phyloP scores from a whole-genome alignment of 306 rosid species.

The Mucuna pruriens region DNA sequence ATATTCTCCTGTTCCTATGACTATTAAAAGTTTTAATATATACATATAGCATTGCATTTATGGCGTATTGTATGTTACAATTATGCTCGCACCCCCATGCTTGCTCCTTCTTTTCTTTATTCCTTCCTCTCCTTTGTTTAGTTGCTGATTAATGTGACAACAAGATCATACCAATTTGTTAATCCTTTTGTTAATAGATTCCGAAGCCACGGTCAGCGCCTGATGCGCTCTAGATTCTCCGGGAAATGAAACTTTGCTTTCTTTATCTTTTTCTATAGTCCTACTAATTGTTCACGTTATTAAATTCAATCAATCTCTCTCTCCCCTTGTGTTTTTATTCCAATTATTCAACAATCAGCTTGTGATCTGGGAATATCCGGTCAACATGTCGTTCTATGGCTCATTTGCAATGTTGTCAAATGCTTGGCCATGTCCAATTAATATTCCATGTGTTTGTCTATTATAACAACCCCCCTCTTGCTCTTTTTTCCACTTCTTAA shows the following conservation, averaged over 20 bases:
- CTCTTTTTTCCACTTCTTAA: conserved; percentile 1
- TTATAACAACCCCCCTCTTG: conserved; percentile 12
- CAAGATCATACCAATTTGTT: conserved; percentile 48
- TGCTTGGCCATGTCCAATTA: conserved; percentile 59
- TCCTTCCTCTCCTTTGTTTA: conserved; percentile 12
- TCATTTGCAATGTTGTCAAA: conserved; percentile 70
- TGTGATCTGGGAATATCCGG: conserved; percentile 66
- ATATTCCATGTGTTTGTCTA: conserved; percentile 86
- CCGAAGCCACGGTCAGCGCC: conserved; percentile 97
- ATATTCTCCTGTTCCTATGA: conserved; percentile 12
- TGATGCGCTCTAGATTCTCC: conserved; percentile 99
- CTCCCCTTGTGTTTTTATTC: conserved; percentile 35
- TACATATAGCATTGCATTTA: conserved; percentile 35
- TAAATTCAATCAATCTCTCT: not conserved
- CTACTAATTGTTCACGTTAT: conserved; percentile 12
- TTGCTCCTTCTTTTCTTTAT: conserved; percentile 35
- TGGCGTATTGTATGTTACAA: conserved; percentile 41
- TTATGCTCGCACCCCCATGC: conserved; percentile 53
- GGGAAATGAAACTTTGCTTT: conserved; percentile 61
- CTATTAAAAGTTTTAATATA: not conserved
- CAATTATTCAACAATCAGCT: conserved; percentile 52
- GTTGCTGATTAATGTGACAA: conserved; percentile 51
- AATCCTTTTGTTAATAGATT: conserved; percentile 61
- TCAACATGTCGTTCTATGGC: conserved; percentile 88
- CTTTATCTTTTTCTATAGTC: conserved; percentile 20